Evolutionary conservation across 139 green algal species (phyloP), one percentile per base, ranked within the genome.

Genomic region (Astrephomene gubernaculifera): DNA sequence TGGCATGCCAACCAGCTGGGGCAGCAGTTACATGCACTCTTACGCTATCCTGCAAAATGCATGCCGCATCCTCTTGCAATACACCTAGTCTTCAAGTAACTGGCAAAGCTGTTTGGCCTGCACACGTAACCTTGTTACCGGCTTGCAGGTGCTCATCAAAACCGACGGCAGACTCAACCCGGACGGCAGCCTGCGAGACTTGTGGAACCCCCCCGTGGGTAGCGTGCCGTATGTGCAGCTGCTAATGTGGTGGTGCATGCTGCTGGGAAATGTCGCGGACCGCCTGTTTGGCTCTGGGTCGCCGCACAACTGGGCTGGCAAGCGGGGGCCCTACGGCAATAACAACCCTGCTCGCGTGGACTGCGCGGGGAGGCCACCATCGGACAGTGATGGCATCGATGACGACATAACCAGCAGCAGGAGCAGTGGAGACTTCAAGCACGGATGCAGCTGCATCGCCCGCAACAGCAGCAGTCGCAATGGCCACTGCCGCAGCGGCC

Each of bases 101-200:
- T 25, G 49, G 49, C 49, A 25, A 17, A 57, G 49, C 49, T 25
- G 14, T 65, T 24, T 33, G 17, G 29, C 21, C 57, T 65, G 57
- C 57, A 25, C n/a, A n/a, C n/a, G n/a, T n/a, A n/a, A n/a, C n/a
- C n/a, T n/a, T n/a, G n/a, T n/a, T n/a, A n/a, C n/a, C n/a, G n/a
- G n/a, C n/a, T 65, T 65, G 57, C 57, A 65, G 57, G n/a, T 65
- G 17, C 29, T 65, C 57, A n/a, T 65, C 57, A 65, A 65, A 19
- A 65, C 9, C n/a, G n/a, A n/a, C n/a, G n/a, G n/a, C n/a, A n/a
- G n/a, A n/a, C n/a, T n/a, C n/a, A n/a, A n/a, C n/a, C n/a, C n/a
- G 21, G 57, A 65, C 21, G 57, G 57, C 57, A 24, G 57, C 57
- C 57, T 65, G 57, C 57, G 57, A 24, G n/a, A 19, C 57, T 5